These are phyloP conservation scores for Hygrocybe coccinea DNA, from an alignment of 768 basidiomycete genomes.

Conservation along the genomic window DNA sequence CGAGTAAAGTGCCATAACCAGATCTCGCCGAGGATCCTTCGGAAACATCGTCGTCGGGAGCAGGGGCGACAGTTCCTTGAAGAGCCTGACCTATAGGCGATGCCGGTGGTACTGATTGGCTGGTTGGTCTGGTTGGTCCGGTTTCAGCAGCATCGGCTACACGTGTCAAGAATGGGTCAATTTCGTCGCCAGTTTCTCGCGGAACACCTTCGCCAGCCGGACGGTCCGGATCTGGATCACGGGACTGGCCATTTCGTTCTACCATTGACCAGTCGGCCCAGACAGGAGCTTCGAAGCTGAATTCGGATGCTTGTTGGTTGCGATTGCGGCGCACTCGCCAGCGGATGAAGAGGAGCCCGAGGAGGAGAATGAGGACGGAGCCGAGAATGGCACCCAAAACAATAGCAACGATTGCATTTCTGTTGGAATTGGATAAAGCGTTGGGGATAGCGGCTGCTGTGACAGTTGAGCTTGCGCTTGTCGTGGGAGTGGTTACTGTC, in stretches of 20 bases:
- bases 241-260: neutral
- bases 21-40: neutral
- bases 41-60: neutral
- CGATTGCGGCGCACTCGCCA: conserved; percentile 43
- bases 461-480: conserved; percentile 9
- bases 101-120: neutral
- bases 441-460: conserved; percentile 8
- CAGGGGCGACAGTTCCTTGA: neutral
- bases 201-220: conserved; percentile 55
- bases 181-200: conserved; percentile 64
- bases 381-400: conserved; percentile 59
- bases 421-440: conserved; percentile 26
- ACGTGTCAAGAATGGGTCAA: conserved; percentile 56
- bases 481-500: conserved; percentile 4
- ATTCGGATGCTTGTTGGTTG: neutral
- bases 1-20: conserved; percentile 30
- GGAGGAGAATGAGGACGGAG: conserved; percentile 48
- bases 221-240: conserved; percentile 11
- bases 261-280: neutral
- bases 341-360: conserved; percentile 43
- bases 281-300: conserved; percentile 1
- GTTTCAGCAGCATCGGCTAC: conserved; percentile 5
- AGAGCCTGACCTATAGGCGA: neutral
- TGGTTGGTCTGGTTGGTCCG: neutral
- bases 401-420: conserved; percentile 44